Conservation (phyloP, 2,329 filamentous ascomycete species). For the Colletotrichum tropicicola region DNA sequence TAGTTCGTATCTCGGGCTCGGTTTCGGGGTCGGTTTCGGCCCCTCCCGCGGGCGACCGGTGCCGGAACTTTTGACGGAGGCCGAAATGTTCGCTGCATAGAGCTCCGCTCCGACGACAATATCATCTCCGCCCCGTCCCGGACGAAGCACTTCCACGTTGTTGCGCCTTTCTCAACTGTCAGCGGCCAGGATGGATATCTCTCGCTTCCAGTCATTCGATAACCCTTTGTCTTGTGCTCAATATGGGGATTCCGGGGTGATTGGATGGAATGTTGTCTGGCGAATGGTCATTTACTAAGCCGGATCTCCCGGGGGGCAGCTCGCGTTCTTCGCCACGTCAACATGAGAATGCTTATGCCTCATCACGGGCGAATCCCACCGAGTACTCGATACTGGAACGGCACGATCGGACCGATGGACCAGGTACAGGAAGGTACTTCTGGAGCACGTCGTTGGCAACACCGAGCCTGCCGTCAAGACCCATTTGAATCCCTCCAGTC, state of each 20-base stretch:
- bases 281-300: neutral
- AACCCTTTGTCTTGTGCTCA: neutral
- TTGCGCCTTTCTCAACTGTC: neutral
- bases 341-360: neutral
- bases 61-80: neutral
- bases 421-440: neutral
- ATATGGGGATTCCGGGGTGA: too few species aligned
- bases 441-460: neutral
- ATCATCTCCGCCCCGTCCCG: neutral
- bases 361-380: neutral
- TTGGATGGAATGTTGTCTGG: too few species aligned
- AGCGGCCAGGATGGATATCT: neutral
- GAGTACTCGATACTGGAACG: neutral
- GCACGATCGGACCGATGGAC: neutral
- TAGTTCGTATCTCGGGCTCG: neutral
- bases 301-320: neutral
- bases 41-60: neutral
- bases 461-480: neutral
- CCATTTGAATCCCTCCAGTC: too few species aligned
- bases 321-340: neutral
- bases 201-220: neutral
- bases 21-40: slow-evolving; percentile 22
- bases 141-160: neutral
- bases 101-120: neutral
- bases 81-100: neutral